These are phyloP conservation scores for Oidiodendron maius DNA, from an alignment of 495 filamentous ascomycete genomes.

Conservation along the genomic window DNA sequence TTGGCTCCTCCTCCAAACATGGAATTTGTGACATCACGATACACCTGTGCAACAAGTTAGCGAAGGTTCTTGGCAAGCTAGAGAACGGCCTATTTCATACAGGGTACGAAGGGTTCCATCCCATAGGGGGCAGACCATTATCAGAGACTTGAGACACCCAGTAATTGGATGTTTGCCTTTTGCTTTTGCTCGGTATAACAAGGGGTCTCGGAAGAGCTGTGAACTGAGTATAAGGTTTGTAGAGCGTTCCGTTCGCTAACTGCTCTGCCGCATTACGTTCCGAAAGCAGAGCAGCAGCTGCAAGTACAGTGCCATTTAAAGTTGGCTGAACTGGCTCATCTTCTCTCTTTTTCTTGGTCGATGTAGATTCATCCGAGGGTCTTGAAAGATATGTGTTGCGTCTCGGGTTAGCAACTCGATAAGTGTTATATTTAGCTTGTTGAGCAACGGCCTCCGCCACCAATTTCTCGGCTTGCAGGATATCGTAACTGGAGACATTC, in stretches of 20 bases:
- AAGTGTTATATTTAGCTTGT: slow-evolving; percentile 3
- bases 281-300: not conserved
- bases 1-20: not conserved
- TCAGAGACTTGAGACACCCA: slow-evolving; percentile 2
- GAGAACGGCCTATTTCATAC: not conserved
- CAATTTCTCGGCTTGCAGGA: slow-evolving; percentile 2
- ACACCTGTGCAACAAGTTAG: slow-evolving; percentile 1
- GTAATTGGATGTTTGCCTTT: too few relatives aligned
- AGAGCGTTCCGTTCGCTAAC: not conserved
- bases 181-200: slow-evolving; percentile 1
- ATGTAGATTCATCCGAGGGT: not conserved
- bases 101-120: slow-evolving; percentile 4
- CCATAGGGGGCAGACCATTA: slow-evolving; percentile 4
- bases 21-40: slow-evolving; percentile 4
- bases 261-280: not conserved
- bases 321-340: not conserved
- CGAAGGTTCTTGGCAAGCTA: not conserved
- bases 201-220: not conserved
- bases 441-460: slow-evolving; percentile 2
- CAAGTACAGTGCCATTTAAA: not conserved
- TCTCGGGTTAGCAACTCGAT: not conserved
- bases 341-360: slow-evolving; percentile 2
- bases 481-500: not conserved
- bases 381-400: slow-evolving; percentile 1
- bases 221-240: not conserved